phyloP scores from a whole-genome alignment of 2,329 filamentous ascomycete genomes.

The Cercospora brassicicola region DNA sequence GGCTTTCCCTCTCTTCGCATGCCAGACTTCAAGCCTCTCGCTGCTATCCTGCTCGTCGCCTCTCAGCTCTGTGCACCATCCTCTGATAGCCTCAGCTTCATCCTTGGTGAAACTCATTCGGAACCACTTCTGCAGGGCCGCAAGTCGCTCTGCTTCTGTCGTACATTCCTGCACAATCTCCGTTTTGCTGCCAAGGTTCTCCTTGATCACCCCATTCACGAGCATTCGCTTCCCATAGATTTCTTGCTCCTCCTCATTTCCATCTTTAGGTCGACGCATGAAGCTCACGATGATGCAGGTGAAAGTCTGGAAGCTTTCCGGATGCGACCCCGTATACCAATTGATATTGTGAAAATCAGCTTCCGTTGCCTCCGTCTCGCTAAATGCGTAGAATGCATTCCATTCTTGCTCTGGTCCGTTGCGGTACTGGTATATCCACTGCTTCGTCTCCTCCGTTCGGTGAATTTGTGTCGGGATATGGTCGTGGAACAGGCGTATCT shows the following conservation, averaged over 20 bases:
- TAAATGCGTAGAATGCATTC: slow-evolving; percentile 64
- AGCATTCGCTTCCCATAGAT: slow-evolving; percentile 44
- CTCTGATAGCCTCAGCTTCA: slow-evolving; percentile 43
- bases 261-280: slow-evolving; percentile 27
- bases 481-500: slow-evolving; percentile 28
- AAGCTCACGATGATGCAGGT: slow-evolving; percentile 57
- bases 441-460: slow-evolving; percentile 37
- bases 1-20: slow-evolving; percentile 12
- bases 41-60: neutral
- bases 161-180: slow-evolving; percentile 44
- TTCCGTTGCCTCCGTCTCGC: slow-evolving; percentile 61
- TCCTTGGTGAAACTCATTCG: slow-evolving; percentile 44
- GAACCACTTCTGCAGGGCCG: slow-evolving; percentile 47
- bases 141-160: slow-evolving; percentile 45
- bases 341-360: slow-evolving; percentile 63
- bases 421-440: slow-evolving; percentile 48
- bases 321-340: slow-evolving; percentile 52
- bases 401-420: slow-evolving; percentile 50
- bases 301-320: slow-evolving; percentile 55
- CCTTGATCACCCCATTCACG: slow-evolving; percentile 46
- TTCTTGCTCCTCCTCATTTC: slow-evolving; percentile 29
- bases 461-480: slow-evolving; percentile 29
- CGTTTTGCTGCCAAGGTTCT: slow-evolving; percentile 49
- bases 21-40: slow-evolving; percentile 9
- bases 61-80: slow-evolving; percentile 24